Conservation (phyloP, 768 basidiomycete genomes). For the Tulasnella sp. region DNA sequence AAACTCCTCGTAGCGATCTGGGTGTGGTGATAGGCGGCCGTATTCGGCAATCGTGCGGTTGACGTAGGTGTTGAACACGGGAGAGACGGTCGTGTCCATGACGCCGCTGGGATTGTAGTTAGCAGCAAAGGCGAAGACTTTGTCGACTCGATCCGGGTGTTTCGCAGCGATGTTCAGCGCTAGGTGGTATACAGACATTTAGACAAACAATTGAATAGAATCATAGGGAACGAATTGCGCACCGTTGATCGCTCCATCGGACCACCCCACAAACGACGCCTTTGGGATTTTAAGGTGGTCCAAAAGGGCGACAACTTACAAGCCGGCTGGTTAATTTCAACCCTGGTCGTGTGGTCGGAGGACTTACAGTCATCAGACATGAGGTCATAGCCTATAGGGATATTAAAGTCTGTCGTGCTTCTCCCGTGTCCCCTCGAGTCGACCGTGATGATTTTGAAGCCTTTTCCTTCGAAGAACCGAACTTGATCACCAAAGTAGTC, state of each 20-base stretch:
- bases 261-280: conserved; percentile 20
- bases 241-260: conserved; percentile 13
- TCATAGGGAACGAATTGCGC: not conserved
- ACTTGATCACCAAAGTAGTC: conserved; percentile 19
- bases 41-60: conserved; percentile 14
- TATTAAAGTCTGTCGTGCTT: not conserved
- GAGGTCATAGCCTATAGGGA: conserved; percentile 8
- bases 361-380: conserved; percentile 20
- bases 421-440: conserved; percentile 23
- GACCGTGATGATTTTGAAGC: not conserved
- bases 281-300: conserved; percentile 10
- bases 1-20: conserved; percentile 17
- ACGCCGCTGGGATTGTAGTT: conserved; percentile 23
- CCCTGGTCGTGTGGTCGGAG: not conserved
- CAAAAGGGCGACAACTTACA: conserved; percentile 1
- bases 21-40: not conserved
- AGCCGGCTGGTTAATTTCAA: not conserved
- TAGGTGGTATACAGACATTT: not conserved
- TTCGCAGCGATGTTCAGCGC: conserved; percentile 8
- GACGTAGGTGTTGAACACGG: conserved; percentile 13
- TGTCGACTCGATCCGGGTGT: not conserved
- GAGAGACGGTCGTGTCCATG: not conserved
- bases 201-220: not conserved
- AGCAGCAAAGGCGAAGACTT: conserved; percentile 15
- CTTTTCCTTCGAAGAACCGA: not conserved